Percentiles rank a stretch among this genome's conserved stretches.
These are phyloP conservation scores for Candida tibetensis DNA, from an alignment of 805 yeast genomes.

Conservation along the genomic window DNA sequence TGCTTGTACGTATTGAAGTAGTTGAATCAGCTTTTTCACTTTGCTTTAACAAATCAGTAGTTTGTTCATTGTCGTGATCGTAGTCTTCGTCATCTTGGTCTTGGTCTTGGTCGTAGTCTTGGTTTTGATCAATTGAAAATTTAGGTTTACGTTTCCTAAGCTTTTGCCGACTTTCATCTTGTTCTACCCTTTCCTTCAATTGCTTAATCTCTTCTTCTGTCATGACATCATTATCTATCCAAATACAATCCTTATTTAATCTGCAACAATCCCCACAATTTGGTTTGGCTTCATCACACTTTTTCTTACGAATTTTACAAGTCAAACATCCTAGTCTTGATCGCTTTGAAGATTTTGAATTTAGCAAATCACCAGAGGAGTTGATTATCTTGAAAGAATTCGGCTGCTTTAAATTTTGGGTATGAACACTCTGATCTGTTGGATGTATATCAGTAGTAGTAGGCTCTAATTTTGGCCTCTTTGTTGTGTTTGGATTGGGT, in stretches of 20 bases:
- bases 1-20: background rate
- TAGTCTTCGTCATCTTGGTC: too few relatives aligned
- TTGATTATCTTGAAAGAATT: conserved; percentile 13
- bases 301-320: conserved; percentile 62
- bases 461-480: background rate
- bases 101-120: background rate
- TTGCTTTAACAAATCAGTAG: background rate
- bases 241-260: conserved; percentile 46
- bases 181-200: conserved; percentile 36
- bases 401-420: background rate
- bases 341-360: conserved; percentile 27
- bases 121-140: background rate
- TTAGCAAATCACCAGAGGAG: conserved; percentile 14
- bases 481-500: background rate
- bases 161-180: conserved; percentile 41
- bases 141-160: conserved; percentile 35
- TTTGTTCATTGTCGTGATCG: background rate
- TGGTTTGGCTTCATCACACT: conserved; percentile 52
- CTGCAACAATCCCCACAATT: conserved; percentile 49
- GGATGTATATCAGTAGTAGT: too few relatives aligned
- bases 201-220: conserved; percentile 32
- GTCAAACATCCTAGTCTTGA: conserved; percentile 66
- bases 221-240: conserved; percentile 45
- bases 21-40: background rate
- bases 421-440: too few relatives aligned